Conservation (phyloP, 2,329 filamentous ascomycete genomes). For the Neopestalotiopsis clavispora region DNA sequence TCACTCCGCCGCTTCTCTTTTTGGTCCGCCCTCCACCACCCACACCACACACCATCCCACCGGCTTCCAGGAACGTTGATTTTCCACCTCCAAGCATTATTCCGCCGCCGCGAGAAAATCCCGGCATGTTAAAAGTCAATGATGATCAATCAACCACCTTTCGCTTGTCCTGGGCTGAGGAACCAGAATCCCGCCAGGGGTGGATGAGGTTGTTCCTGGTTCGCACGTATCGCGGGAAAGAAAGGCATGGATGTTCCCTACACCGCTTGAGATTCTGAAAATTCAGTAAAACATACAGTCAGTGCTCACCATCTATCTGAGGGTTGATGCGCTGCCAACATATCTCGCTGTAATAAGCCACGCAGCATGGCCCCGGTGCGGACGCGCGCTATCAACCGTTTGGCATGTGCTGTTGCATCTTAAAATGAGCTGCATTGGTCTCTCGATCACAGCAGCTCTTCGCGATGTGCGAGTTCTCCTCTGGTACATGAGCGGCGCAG, state of each 20-base stretch:
- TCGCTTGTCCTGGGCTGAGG: not conserved
- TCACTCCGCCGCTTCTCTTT: not conserved
- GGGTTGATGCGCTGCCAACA: not conserved
- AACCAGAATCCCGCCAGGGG: no score
- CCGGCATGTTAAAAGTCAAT: not conserved
- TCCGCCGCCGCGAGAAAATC: not conserved
- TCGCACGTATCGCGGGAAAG: not conserved
- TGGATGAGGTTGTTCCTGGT: no score
- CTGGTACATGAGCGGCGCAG: not conserved
- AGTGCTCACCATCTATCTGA: not conserved
- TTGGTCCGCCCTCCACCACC: not conserved
- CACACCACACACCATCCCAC: not conserved
- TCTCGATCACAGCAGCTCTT: not conserved
- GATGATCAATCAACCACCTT: not conserved
- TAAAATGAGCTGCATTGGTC: not conserved
- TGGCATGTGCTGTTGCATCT: not conserved
- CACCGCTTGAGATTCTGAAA: not conserved
- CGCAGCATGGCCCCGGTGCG: not conserved
- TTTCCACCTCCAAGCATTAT: conserved; percentile 15
- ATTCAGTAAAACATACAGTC: not conserved
- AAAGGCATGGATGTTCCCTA: not conserved
- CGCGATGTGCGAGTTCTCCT: not conserved
- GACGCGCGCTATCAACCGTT: not conserved
- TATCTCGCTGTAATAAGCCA: not conserved
- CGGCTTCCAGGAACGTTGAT: not conserved